Evolutionary conservation across 805 yeast genomes (phyloP).

Genomic region (Candida orba): DNA sequence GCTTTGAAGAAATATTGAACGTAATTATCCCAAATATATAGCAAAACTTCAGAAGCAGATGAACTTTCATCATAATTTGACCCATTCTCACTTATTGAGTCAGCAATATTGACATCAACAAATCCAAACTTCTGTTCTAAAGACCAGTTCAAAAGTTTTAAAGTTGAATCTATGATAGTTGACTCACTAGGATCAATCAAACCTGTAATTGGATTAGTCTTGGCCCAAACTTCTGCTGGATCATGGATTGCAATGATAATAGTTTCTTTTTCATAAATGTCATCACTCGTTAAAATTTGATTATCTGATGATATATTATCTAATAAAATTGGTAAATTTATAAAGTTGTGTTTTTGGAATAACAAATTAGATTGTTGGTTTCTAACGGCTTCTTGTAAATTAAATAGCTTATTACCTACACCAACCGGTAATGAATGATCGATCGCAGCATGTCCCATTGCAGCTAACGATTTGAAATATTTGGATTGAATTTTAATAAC

Average conservation of each 20-base stretch:
- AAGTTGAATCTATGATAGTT: conserved; percentile 67
- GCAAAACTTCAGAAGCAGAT: conserved; percentile 67
- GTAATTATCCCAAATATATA: conserved; percentile 88
- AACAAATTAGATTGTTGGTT: conserved; percentile 57
- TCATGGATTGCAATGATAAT: conserved; percentile 76
- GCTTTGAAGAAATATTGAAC: conserved; percentile 61
- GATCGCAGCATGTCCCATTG: conserved; percentile 42
- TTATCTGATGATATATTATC: conserved; percentile 38
- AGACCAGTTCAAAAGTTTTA: conserved; percentile 66
- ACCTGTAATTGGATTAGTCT: conserved; percentile 73
- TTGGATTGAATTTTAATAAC: conserved; percentile 75
- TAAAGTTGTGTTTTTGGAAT: conserved; percentile 48
- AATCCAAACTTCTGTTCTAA: conserved; percentile 57
- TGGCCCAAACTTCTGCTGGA: conserved; percentile 90
- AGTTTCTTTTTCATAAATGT: conserved; percentile 55
- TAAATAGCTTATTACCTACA: conserved; percentile 35
- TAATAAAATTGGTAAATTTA: conserved; percentile 56
- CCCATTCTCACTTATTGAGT: conserved; percentile 36
- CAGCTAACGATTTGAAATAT: conserved; percentile 81
- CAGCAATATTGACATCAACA: conserved; percentile 78
- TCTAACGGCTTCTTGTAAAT: conserved; percentile 69
- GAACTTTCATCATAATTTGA: conserved; percentile 28
- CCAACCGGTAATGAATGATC: conserved; percentile 29
- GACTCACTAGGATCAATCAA: conserved; percentile 66
- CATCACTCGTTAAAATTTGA: conserved; percentile 64